Percentiles rank a stretch among this genome's conserved stretches.
Conservation (phyloP, 164 flowering plant species). For the Platanus orientalis region DNA sequence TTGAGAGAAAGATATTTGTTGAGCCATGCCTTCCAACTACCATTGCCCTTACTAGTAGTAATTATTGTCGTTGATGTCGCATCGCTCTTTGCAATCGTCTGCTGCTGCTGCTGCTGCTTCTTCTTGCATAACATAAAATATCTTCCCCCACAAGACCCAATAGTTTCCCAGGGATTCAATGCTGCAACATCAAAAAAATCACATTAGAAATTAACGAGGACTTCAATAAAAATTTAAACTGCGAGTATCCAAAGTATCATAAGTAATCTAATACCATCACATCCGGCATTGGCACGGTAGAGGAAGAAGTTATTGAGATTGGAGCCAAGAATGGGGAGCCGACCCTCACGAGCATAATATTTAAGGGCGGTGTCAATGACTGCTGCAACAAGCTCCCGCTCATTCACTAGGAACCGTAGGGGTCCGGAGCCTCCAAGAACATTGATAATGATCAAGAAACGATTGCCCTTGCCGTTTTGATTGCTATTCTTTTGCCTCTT, state of each 20-base stretch:
- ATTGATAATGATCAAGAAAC: conserved; percentile 47
- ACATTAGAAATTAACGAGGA: too few relatives aligned
- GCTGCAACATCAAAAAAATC: conserved; percentile 31
- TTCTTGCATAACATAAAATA: conserved; percentile 70
- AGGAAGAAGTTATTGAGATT: conserved; percentile 43
- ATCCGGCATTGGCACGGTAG: conserved; percentile 48
- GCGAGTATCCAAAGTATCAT: background rate
- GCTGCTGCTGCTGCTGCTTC: conserved; percentile 21
- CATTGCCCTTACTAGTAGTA: conserved; percentile 18
- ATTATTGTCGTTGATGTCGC: too few relatives aligned
- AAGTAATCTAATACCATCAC: conserved; percentile 52
- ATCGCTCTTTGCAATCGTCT: conserved; percentile 19
- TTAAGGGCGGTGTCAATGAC: conserved; percentile 54
- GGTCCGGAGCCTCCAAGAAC: conserved; percentile 73
- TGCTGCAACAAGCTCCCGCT: conserved; percentile 39
- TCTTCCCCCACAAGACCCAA: conserved; percentile 55
- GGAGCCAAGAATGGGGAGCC: conserved; percentile 64
- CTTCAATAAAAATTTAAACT: too few relatives aligned
- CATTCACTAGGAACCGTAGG: conserved; percentile 50
- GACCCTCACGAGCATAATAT: conserved; percentile 60
- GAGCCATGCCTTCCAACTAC: conserved; percentile 50
- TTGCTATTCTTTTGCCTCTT: background rate
- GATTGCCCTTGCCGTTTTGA: conserved; percentile 22
- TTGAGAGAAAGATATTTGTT: conserved; percentile 35
- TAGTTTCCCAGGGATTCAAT: conserved; percentile 47